Percentiles rank a stretch among this genome's conserved stretches.
Conservation (phyloP, 306 rosid species). For the Ceratonia siliqua region DNA sequence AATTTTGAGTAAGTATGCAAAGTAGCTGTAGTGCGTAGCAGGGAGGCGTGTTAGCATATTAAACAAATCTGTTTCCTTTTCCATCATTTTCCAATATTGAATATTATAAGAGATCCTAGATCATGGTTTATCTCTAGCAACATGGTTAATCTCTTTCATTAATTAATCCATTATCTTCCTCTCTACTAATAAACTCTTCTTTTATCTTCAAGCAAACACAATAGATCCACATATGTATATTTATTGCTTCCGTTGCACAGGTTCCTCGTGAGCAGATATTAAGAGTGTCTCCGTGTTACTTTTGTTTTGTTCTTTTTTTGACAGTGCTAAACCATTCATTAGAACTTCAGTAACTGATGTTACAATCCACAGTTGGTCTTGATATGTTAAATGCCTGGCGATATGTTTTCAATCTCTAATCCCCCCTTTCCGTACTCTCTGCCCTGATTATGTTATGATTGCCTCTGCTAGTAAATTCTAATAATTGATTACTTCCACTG, state of each 20-base stretch:
- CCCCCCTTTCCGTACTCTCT: not conserved
- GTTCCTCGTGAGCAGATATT: not conserved
- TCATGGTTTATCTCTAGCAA: not conserved
- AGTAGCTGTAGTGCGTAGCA: not conserved
- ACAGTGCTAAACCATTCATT: not conserved
- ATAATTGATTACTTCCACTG: slow-evolving; percentile 33
- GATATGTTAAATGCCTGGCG: slow-evolving; percentile 5
- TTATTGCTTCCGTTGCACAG: not conserved
- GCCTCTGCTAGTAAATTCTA: slow-evolving; percentile 1
- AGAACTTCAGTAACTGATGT: not conserved
- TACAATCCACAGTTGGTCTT: not conserved
- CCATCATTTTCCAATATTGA: not conserved
- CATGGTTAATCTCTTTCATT: not conserved
- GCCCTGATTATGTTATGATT: not conserved
- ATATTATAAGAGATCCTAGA: not conserved
- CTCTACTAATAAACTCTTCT: not conserved
- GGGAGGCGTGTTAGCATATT: not conserved
- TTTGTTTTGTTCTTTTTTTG: not conserved
- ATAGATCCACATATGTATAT: not conserved
- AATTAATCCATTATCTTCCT: not conserved
- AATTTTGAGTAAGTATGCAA: not conserved
- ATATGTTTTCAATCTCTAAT: not conserved
- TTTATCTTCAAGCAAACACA: not conserved
- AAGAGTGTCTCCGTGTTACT: not conserved
- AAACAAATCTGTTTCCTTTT: not conserved